phyloP scores from a whole-genome alignment of 139 green algal species.

The Chara braunii region DNA sequence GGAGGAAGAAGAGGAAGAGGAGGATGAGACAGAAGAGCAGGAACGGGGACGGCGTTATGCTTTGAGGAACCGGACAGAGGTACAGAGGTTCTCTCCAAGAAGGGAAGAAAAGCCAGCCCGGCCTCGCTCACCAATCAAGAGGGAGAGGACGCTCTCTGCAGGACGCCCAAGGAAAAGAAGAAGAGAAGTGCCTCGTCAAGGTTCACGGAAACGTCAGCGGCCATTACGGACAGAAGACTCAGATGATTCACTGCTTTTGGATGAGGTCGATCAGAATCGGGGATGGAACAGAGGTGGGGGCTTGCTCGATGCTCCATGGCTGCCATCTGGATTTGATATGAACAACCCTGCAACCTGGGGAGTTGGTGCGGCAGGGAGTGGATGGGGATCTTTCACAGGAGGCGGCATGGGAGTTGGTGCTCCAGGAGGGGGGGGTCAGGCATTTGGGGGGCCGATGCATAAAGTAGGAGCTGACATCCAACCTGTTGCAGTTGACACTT shows the following conservation, averaged over 20 bases:
- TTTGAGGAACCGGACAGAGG: slow-evolving; percentile 31
- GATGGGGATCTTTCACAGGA: background rate
- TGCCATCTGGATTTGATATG: no score
- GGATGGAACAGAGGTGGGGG: background rate
- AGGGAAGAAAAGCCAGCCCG: slow-evolving; percentile 10
- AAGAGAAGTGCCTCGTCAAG: background rate
- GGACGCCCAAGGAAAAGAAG: slow-evolving; percentile 1
- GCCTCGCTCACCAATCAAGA: slow-evolving; percentile 7
- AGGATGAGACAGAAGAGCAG: background rate
- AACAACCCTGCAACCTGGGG: no score
- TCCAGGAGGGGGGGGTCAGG: background rate
- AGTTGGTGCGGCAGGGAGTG: background rate
- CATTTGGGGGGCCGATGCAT: slow-evolving; percentile 4
- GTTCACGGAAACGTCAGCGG: slow-evolving; percentile 18
- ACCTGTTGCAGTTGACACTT: slow-evolving; percentile 73
- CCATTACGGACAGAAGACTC: slow-evolving; percentile 13
- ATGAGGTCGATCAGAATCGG: slow-evolving; percentile 14
- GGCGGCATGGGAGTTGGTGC: no score
- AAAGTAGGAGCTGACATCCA: slow-evolving; percentile 63
- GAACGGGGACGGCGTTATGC: background rate
- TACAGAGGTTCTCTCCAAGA: slow-evolving; percentile 32
- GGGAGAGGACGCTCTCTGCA: slow-evolving; percentile 1
- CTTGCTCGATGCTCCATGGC: no score
- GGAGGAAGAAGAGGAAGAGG: background rate
- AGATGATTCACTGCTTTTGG: slow-evolving; percentile 30